phyloP scores from a whole-genome alignment of 768 basidiomycete species.

The Porphyrellus cyaneotinctus region DNA sequence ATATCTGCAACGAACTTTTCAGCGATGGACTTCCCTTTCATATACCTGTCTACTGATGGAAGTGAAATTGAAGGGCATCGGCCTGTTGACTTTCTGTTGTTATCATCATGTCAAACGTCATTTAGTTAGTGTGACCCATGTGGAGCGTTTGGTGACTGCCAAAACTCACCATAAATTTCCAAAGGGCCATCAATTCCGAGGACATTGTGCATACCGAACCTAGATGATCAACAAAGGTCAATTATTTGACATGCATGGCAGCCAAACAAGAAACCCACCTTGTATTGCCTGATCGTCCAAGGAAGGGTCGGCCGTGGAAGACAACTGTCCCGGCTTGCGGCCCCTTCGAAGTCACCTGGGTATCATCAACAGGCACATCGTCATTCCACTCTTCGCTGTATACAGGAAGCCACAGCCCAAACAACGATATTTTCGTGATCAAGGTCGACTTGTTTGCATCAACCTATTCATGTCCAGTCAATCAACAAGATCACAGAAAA shows the following conservation, averaged over 20 bases:
- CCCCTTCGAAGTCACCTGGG: slow-evolving; percentile 31
- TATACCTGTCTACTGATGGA: too few species aligned
- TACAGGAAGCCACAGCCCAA: slow-evolving; percentile 92
- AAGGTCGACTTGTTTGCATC: slow-evolving; percentile 82
- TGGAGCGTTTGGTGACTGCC: not conserved
- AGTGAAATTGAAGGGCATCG: slow-evolving; percentile 55
- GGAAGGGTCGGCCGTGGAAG: slow-evolving; percentile 81
- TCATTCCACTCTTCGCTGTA: slow-evolving; percentile 93
- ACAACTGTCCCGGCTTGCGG: slow-evolving; percentile 59
- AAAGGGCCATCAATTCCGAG: slow-evolving; percentile 81
- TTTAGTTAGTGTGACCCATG: not conserved
- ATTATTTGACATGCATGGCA: not conserved
- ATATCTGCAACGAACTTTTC: too few species aligned
- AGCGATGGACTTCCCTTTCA: too few species aligned
- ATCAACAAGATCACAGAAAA: not conserved
- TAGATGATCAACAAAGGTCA: slow-evolving; percentile 24
- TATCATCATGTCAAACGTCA: not conserved
- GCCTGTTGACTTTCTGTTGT: slow-evolving; percentile 58
- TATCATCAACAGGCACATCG: slow-evolving; percentile 58
- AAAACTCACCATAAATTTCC: slow-evolving; percentile 76
- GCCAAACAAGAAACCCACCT: slow-evolving; percentile 37
- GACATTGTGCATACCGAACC: slow-evolving; percentile 90
- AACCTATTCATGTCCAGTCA: slow-evolving; percentile 43
- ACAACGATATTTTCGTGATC: slow-evolving; percentile 79
- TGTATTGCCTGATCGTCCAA: slow-evolving; percentile 83